Conservation (phyloP, 805 yeast genomes). For the Blastobotrys peoriensis region DNA sequence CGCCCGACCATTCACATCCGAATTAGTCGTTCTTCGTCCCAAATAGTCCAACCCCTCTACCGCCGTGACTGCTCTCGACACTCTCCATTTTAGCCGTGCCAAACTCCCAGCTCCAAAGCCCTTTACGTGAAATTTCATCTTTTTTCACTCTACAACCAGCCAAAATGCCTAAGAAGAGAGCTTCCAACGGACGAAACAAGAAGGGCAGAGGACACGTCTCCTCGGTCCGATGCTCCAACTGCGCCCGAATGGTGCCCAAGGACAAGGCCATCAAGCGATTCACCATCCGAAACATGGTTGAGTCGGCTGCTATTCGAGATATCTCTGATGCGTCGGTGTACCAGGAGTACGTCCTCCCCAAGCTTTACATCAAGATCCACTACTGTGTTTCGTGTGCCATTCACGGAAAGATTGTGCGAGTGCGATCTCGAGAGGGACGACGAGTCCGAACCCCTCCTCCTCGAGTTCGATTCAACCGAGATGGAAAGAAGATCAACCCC, state of each 20-base stretch:
- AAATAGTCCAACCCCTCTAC: no score
- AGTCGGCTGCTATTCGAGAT: constrained; percentile 99
- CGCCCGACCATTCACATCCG: no score
- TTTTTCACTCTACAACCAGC: constrained; percentile 10
- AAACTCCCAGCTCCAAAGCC: no score
- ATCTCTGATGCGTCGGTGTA: constrained; percentile 99
- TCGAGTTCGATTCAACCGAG: constrained; percentile 95
- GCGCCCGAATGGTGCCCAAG: constrained; percentile 99
- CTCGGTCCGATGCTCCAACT: constrained; percentile 99
- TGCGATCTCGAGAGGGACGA: constrained; percentile 98
- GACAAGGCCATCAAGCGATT: constrained; percentile 99
- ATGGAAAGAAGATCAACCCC: constrained; percentile 92
- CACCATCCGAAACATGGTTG: constrained; percentile 99
- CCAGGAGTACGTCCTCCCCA: constrained; percentile 98
- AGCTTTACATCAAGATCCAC: constrained; percentile 99
- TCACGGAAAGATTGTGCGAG: constrained; percentile 99
- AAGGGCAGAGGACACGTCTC: constrained; percentile 99
- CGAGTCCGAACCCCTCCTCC: constrained; percentile 98
- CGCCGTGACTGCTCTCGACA: no score
- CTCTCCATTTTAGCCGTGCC: no score
- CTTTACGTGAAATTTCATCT: no score
- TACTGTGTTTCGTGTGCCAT: constrained; percentile 99
- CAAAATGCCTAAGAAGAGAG: constrained; percentile 99
- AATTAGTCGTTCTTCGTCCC: no score
- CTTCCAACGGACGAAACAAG: constrained; percentile 99